Conservation (phyloP, 2,329 filamentous ascomycete genomes). For the Aspergillus proliferans region DNA sequence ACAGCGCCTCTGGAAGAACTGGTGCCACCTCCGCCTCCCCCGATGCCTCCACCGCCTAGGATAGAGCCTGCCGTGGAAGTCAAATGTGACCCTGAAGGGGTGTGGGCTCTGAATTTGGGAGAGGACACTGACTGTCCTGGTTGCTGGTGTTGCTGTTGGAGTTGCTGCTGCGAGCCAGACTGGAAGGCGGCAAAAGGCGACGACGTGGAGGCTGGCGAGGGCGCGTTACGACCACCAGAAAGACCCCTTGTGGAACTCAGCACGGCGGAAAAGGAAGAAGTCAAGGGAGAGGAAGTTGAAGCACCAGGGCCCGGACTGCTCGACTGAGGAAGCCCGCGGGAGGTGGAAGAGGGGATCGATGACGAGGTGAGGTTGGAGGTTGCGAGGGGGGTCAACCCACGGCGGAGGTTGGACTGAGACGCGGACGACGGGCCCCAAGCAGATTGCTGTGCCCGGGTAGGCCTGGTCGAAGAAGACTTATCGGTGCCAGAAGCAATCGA, state of each 20-base stretch:
- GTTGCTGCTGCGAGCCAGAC: constrained; percentile 50
- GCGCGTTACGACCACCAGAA: constrained; percentile 46
- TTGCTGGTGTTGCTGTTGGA: constrained; percentile 46
- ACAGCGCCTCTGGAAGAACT: constrained; percentile 52
- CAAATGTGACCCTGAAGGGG: constrained; percentile 50
- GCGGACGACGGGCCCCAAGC: constrained; percentile 52
- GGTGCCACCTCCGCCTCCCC: constrained; percentile 49
- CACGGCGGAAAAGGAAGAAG: constrained; percentile 49
- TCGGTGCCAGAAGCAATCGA: constrained; percentile 47
- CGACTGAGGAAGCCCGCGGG: constrained; percentile 41
- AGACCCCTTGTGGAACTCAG: constrained; percentile 46
- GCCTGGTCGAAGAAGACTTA: constrained; percentile 41
- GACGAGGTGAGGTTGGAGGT: constrained; percentile 44
- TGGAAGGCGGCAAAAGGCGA: constrained; percentile 50
- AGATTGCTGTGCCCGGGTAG: constrained; percentile 46
- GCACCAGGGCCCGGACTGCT: constrained; percentile 45
- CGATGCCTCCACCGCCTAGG: constrained; percentile 45
- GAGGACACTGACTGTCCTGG: constrained; percentile 50
- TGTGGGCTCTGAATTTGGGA: constrained; percentile 50
- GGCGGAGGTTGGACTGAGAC: constrained; percentile 50
- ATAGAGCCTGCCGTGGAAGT: constrained; percentile 51
- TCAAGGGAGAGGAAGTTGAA: constrained; percentile 46
- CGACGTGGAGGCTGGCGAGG: constrained; percentile 50
- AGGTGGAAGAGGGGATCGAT: constrained; percentile 36
- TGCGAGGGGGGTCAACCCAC: constrained; percentile 54